Evolutionary conservation across 345 rosid species (phyloP), one percentile per base, ranked within the genome.

Genomic region (Salix caprea): DNA sequence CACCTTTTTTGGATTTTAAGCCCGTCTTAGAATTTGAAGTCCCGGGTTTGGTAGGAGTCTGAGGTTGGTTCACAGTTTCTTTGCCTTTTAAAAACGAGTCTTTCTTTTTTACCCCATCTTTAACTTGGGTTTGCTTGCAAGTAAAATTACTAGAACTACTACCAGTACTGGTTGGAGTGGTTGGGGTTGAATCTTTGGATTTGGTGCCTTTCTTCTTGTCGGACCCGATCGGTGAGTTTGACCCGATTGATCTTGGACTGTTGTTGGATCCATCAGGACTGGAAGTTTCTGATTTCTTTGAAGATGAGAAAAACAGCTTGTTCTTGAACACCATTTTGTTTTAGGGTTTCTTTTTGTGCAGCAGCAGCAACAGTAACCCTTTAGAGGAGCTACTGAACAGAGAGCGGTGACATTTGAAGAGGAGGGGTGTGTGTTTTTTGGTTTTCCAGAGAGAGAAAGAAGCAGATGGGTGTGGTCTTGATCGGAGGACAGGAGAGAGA

Each of bases 191-290:
- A 18, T 37, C 52, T 48, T 56, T 14, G 46, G 94, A 89, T 87
- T 90, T 92, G 76, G 92, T 46, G 76, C 92, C 46, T 68, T 91
- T 94, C 84, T 89, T 94, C 91, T 91, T 92, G 69, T 89, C 94
- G 82, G 94, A 92, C 90, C 93, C 89, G 88, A 78, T 86, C 66
- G 98, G 97, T 50, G 99, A 96, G 82, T 88, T 87, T 72, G 98
- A 94, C 75, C 96, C 92, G 54, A 84, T 68, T 44, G 98, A 94
- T 90, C 96, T 90, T 66, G 97, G 97, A 76, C 97, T 91, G 84
- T 83, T 94, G 76, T 28, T 42, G 36, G 97, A 92, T 80, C 90
- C 93, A 70, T 92, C 97, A 6, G 97, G 95, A 74, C 94, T 88
- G 10, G 97, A 90, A 48, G 99, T 77, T 75, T 88, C 95, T 2